A percentile compares a stretch with the other conserved stretches of the same genome.
phyloP scores from a whole-genome alignment of 2,329 filamentous ascomycete genomes.

The Onygenales sp. region DNA sequence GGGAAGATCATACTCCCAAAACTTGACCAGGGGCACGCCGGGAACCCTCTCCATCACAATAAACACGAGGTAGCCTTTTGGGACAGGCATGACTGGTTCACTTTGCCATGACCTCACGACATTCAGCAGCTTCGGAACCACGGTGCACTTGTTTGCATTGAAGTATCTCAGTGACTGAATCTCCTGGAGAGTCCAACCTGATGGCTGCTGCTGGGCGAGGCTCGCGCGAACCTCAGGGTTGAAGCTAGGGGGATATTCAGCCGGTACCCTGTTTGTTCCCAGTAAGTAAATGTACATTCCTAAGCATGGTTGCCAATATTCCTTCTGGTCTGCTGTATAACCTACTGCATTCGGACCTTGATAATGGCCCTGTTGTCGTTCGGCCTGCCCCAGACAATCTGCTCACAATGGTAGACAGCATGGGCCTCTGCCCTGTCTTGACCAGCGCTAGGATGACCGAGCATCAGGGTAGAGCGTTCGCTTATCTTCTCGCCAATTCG shows the following conservation, averaged over 20 bases:
- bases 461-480: not conserved
- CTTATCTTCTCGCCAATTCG: not conserved
- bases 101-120: not conserved
- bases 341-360: constrained; percentile 2
- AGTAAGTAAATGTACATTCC: not conserved
- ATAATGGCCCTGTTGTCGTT: not conserved
- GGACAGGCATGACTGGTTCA: not conserved
- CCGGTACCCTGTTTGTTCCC: not conserved
- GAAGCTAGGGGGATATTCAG: not conserved
- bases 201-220: not conserved
- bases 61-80: not conserved
- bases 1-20: not conserved
- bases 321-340: not conserved
- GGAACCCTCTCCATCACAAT: not conserved
- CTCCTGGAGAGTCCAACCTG: not conserved
- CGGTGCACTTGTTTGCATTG: not conserved
- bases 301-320: not conserved
- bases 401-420: constrained; percentile 1
- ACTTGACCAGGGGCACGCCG: not conserved
- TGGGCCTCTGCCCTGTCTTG: not conserved
- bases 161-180: not conserved
- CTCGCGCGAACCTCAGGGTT: not conserved
- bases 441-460: not conserved
- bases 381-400: not conserved
- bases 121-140: not conserved